phyloP scores from a whole-genome alignment of 148 eudicot genomes.

The Fagopyrum tataricum region DNA sequence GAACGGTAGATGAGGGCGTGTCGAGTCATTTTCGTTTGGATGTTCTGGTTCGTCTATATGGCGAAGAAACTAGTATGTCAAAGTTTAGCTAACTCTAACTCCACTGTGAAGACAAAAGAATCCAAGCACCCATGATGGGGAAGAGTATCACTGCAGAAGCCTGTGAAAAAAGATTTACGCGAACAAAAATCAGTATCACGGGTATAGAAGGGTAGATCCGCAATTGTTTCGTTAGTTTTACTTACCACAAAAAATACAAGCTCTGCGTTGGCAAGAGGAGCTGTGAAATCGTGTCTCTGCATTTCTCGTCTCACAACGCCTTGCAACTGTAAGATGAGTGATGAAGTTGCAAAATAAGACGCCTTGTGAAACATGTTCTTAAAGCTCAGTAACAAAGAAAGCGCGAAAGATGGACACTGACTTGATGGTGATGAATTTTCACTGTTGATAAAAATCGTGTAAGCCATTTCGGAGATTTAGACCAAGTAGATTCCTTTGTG shows the following conservation, averaged over 20 bases:
- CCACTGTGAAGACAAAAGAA: slow-evolving; percentile 41
- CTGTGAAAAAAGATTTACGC: slow-evolving; percentile 28
- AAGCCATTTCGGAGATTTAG: slow-evolving; percentile 32
- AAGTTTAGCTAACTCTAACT: slow-evolving; percentile 25
- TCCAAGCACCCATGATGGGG: slow-evolving; percentile 51
- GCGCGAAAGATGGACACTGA: slow-evolving; percentile 15
- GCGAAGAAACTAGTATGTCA: background rate
- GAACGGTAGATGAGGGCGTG: background rate
- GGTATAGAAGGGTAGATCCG: background rate
- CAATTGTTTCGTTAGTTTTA: background rate
- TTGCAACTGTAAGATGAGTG: slow-evolving; percentile 51
- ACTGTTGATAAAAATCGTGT: slow-evolving; percentile 30
- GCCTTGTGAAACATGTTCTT: background rate
- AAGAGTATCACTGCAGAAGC: slow-evolving; percentile 52
- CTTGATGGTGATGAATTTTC: slow-evolving; percentile 75
- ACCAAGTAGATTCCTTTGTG: slow-evolving; percentile 22
- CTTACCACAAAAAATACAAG: slow-evolving; percentile 64
- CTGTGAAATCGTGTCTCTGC: slow-evolving; percentile 45
- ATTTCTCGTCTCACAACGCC: slow-evolving; percentile 41
- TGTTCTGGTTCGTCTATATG: background rate
- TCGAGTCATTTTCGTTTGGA: background rate
- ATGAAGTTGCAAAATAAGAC: slow-evolving; percentile 4
- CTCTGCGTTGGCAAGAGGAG: slow-evolving; percentile 59
- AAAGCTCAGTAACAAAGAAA: slow-evolving; percentile 10
- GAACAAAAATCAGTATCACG: background rate